Conservation (phyloP, 164 flowering plant genomes). For the Aristolochia californica region DNA sequence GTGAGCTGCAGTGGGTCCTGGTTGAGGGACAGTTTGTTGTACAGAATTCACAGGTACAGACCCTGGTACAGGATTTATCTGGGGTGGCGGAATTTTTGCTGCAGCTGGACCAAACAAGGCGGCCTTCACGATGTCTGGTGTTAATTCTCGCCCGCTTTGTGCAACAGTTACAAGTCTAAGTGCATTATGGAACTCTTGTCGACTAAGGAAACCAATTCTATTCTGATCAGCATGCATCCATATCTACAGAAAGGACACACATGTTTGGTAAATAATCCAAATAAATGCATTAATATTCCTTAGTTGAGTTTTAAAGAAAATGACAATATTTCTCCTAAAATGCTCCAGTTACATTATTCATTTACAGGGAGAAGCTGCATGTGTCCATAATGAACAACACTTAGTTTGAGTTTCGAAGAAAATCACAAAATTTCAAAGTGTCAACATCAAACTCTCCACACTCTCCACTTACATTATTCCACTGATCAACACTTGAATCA, state of each 20-base stretch:
- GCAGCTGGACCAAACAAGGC: constrained; percentile 87
- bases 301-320: neutral
- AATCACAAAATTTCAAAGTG: too few species aligned
- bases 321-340: neutral
- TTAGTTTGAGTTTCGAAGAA: too few species aligned
- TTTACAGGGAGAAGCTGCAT: too few species aligned
- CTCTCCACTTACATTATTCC: too few species aligned
- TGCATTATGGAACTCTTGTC: constrained; percentile 81
- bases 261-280: neutral
- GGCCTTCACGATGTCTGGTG: constrained; percentile 86
- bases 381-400: too few species aligned
- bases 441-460: too few species aligned
- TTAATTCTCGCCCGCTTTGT: constrained; percentile 82
- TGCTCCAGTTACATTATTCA: too few species aligned
- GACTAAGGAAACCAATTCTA: constrained; percentile 70
- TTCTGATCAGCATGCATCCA: constrained; percentile 83
- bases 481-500: too few species aligned
- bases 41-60: constrained; percentile 28
- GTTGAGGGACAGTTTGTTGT: constrained; percentile 32
- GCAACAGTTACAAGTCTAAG: constrained; percentile 93
- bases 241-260: constrained; percentile 35
- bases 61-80: constrained; percentile 51
- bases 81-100: constrained; percentile 89
- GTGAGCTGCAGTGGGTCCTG: constrained; percentile 36
- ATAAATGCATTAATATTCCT: neutral